Conservation (phyloP, 768 basidiomycete species). For the Rhizopogon vinicolor region DNA sequence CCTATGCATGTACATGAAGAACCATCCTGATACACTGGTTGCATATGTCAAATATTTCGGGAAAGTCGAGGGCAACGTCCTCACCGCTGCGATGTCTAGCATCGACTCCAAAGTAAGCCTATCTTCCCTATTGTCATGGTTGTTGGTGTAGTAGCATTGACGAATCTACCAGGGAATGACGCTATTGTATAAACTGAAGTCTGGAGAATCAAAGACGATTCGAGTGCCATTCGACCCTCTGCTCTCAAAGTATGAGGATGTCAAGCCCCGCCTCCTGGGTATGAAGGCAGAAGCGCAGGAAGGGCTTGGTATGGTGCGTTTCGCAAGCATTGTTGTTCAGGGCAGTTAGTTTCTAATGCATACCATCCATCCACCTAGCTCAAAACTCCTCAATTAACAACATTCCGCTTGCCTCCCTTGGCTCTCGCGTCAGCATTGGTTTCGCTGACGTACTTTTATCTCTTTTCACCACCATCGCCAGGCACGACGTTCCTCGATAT, state of each 20-base stretch:
- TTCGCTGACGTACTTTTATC: conserved; percentile 17
- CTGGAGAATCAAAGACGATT: conserved; percentile 40
- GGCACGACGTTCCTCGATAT: conserved; percentile 4
- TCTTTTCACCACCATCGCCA: conserved; percentile 10
- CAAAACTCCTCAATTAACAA: conserved; percentile 55
- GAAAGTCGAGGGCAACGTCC: conserved; percentile 51
- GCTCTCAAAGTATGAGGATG: conserved; percentile 70
- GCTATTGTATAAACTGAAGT: conserved; percentile 55
- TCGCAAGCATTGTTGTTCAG: neutral
- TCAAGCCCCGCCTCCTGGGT: conserved; percentile 70
- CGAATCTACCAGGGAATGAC: conserved; percentile 54
- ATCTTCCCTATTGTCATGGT: neutral
- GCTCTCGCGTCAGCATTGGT: conserved; percentile 17
- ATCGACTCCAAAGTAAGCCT: conserved; percentile 60
- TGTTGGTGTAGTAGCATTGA: neutral
- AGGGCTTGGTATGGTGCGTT: conserved; percentile 69
- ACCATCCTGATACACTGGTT: conserved; percentile 80
- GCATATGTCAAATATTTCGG: conserved; percentile 79
- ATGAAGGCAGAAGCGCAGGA: conserved; percentile 84
- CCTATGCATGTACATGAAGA: conserved; percentile 81
- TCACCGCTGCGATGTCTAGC: conserved; percentile 61
- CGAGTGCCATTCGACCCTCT: conserved; percentile 66
- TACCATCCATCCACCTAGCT: conserved; percentile 35
- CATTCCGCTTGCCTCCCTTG: conserved; percentile 47
- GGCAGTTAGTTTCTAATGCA: neutral